Evolutionary conservation across 1,284 basidiomycete genomes (phyloP).

Genomic region (Ganoderma leucocontextum): DNA sequence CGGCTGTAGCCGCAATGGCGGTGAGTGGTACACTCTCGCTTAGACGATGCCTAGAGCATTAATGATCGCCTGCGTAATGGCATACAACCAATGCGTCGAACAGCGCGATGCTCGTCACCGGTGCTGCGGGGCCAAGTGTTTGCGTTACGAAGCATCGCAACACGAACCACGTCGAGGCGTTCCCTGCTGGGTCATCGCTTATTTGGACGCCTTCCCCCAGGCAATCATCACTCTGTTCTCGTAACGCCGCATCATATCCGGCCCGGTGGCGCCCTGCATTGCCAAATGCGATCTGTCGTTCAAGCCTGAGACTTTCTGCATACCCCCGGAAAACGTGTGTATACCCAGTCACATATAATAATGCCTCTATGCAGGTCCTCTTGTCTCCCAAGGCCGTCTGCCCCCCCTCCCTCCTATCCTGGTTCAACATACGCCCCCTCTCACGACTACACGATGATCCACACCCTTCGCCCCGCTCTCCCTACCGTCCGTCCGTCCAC

Average conservation of each 20-base stretch:
- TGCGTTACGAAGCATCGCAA: slow-evolving; percentile 1
- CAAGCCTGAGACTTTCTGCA: slow-evolving; percentile 8
- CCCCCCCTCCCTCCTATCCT: not conserved
- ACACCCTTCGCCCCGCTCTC: slow-evolving; percentile 16
- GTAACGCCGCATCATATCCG: slow-evolving; percentile 27
- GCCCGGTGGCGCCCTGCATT: slow-evolving; percentile 7
- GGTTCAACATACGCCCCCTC: slow-evolving; percentile 4
- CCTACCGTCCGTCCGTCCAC: slow-evolving; percentile 11
- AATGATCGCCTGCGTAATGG: not conserved
- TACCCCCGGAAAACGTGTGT: slow-evolving; percentile 8
- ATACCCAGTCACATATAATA: slow-evolving; percentile 13
- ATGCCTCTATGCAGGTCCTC: slow-evolving; percentile 6
- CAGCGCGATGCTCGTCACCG: not conserved
- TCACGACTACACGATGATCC: slow-evolving; percentile 11
- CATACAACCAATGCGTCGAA: not conserved
- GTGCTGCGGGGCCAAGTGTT: not conserved
- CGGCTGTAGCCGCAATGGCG: slow-evolving; percentile 9
- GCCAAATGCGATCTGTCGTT: slow-evolving; percentile 10
- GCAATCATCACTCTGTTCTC: slow-evolving; percentile 9
- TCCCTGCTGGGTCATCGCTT: slow-evolving; percentile 2
- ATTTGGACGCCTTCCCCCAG: not conserved
- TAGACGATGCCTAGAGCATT: not conserved
- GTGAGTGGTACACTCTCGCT: not conserved
- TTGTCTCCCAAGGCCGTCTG: slow-evolving; percentile 10
- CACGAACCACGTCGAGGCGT: not conserved